phyloP scores from a whole-genome alignment of 2,329 filamentous ascomycete genomes.

The Verticillium albo-atrum region DNA sequence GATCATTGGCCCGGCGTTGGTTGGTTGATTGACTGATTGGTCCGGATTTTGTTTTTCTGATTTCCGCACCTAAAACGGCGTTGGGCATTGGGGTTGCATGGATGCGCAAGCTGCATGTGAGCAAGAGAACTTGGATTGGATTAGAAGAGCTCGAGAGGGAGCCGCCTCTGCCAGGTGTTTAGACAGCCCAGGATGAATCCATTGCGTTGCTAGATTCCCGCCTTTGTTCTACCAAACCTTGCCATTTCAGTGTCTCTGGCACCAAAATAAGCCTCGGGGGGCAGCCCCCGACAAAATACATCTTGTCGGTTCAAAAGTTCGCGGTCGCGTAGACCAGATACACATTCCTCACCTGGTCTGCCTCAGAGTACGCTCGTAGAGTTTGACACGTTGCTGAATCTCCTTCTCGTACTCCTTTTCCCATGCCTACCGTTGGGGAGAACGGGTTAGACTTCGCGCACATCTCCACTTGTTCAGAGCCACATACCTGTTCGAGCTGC shows the following conservation, averaged over 20 bases:
- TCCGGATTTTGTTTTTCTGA: background rate
- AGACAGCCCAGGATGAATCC: background rate
- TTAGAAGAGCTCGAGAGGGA: background rate
- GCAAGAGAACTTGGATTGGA: background rate
- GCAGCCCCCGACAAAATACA: too few relatives aligned
- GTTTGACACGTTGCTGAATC: background rate
- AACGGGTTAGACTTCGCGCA: background rate
- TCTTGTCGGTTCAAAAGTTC: too few relatives aligned
- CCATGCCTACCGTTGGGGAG: background rate
- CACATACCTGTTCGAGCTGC: background rate
- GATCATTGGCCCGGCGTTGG: slow-evolving; percentile 1
- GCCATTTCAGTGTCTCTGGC: too few relatives aligned
- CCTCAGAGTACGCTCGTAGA: too few relatives aligned
- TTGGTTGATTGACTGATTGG: background rate
- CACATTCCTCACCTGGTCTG: too few relatives aligned
- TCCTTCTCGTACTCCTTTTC: background rate
- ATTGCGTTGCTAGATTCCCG: background rate
- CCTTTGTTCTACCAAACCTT: background rate
- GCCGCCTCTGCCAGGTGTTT: background rate
- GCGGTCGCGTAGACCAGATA: too few relatives aligned
- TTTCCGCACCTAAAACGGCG: background rate
- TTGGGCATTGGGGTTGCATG: background rate
- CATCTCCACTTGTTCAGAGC: background rate
- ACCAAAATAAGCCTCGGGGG: too few relatives aligned
- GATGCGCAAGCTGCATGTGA: background rate